Evolutionary conservation across 495 filamentous ascomycete species (phyloP).

Genomic region (Penicillium roqueforti): DNA sequence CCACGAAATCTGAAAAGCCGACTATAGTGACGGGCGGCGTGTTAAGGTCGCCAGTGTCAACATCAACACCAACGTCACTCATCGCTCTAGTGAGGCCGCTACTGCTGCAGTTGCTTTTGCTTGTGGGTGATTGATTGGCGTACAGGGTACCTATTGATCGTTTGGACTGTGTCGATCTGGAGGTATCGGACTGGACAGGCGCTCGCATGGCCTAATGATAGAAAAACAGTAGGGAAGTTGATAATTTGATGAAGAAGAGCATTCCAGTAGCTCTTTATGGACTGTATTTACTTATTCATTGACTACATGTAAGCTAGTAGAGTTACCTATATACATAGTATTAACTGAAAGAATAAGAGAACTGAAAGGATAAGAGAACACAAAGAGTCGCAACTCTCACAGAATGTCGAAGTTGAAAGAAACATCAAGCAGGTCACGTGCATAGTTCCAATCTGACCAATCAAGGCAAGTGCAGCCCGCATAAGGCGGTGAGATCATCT

Average conservation of each 20-base stretch:
- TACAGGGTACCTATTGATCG: background rate
- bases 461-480: background rate
- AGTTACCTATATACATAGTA: background rate
- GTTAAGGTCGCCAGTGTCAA: background rate
- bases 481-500: slow-evolving; percentile 37
- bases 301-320: background rate
- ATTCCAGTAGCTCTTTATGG: background rate
- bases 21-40: no score
- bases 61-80: background rate
- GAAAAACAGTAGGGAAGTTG: background rate
- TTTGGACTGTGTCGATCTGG: background rate
- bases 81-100: background rate
- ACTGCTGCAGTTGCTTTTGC: background rate
- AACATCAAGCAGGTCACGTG: background rate
- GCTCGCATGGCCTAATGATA: background rate
- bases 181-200: background rate
- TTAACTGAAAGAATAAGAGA: background rate
- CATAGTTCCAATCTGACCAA: slow-evolving; percentile 9
- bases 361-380: background rate
- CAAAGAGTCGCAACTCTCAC: background rate
- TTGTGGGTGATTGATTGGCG: background rate
- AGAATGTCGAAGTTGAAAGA: slow-evolving; percentile 1
- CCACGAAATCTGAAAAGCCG: no score
- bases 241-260: background rate
- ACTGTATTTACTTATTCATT: background rate